Evolutionary conservation across 306 rosid species (phyloP), one percentile per base, ranked within the genome.

Genomic region (Quercus engelmannii): DNA sequence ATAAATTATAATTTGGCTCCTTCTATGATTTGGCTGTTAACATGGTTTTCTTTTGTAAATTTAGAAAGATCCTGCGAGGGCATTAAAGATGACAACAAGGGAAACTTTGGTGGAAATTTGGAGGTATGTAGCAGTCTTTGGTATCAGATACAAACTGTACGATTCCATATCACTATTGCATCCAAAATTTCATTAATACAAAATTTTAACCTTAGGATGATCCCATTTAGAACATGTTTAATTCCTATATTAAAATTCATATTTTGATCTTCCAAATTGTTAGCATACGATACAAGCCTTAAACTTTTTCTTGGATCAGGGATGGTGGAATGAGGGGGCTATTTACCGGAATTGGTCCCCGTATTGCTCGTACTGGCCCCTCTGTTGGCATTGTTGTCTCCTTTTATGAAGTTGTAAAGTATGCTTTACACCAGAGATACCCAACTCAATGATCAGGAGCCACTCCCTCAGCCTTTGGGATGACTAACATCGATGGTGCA

Each of bases 351-450:
- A 69, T 95, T 25, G 90, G 90, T 52, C 97, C 99, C 1, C 94
- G 98, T 15, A 88, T 92, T 38, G 91, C 89, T 23, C 97, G 98
- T 12, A 88, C 98, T 0, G 99, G 98, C 62, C 99, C 99, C 61
- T 93, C 99, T 0, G 98, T 93, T 23, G 97, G 98, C 57, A 93
- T 95, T 74, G 99, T 95, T 38, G 90, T 95, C 81, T 95, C 99
- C 21, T 90, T 87, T 77, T 95, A 95, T 7, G 98, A 95, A 81
- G 94, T 91, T 65, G 96, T 93, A 73, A 95, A 95, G 83, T 86
- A 92, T 79, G 86, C 83, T 75, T 74, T 92, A 70, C 78, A 91
- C 73, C 80, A 69, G 23, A 76, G 86, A 74, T 87, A 75, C 78
- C 82, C 19, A 63, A 78, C 73, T 61, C 80, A 78, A 19, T 82